Conservation (phyloP, 2,329 filamentous ascomycete species). For the Ophiostoma triangulosporum region DNA sequence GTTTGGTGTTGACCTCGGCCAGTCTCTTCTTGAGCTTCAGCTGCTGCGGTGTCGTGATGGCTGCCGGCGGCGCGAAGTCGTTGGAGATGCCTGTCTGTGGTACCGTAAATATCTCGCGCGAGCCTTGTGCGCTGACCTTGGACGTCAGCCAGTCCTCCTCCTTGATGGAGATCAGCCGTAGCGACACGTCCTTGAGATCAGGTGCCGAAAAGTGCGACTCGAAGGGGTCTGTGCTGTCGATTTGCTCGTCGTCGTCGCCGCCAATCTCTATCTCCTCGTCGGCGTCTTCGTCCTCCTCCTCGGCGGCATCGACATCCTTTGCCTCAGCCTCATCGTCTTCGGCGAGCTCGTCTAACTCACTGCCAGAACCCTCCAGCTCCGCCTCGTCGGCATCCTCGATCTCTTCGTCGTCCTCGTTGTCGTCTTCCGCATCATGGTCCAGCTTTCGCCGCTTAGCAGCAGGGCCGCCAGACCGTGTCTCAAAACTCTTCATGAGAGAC, state of each 20-base stretch:
- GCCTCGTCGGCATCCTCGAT: background rate
- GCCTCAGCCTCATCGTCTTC: conserved; percentile 6
- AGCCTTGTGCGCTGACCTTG: conserved; percentile 31
- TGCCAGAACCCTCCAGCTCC: conserved; percentile 9
- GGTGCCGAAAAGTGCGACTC: conserved; percentile 64
- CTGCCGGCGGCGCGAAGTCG: conserved; percentile 20
- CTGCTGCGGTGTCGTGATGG: conserved; percentile 28
- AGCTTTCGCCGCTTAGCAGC: conserved; percentile 44
- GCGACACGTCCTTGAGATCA: conserved; percentile 45
- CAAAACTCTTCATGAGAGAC: conserved; percentile 44
- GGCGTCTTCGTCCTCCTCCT: background rate
- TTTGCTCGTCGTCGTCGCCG: conserved; percentile 38
- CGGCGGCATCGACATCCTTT: conserved; percentile 16
- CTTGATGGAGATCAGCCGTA: conserved; percentile 37
- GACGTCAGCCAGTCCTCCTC: conserved; percentile 37
- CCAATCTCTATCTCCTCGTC: conserved; percentile 18
- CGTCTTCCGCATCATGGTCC: conserved; percentile 22
- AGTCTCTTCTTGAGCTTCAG: conserved; percentile 61
- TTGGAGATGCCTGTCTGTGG: conserved; percentile 28
- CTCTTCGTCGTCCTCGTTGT: background rate
- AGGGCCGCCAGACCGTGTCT: conserved; percentile 30
- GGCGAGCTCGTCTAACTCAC: conserved; percentile 17
- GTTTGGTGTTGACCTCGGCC: conserved; percentile 34
- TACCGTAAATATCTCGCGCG: conserved; percentile 32
- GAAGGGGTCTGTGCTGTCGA: conserved; percentile 51